Evolutionary conservation across 306 rosid genomes (phyloP), one percentile per base, ranked within the genome.

Genomic region (Cucurbita pepo): DNA sequence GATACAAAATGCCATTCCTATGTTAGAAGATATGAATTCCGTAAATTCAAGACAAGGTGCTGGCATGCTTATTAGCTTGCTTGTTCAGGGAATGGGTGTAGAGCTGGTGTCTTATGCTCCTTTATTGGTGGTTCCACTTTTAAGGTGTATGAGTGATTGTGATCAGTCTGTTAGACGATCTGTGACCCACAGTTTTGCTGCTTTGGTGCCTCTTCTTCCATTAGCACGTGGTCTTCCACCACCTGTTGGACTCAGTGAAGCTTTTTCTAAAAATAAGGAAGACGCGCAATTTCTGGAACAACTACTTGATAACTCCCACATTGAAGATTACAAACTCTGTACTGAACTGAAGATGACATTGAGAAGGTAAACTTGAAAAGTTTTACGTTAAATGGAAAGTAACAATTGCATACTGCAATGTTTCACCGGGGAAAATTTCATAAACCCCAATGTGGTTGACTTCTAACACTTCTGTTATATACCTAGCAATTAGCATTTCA

Each of bases 181-280:
- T 81, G 99, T 94, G 78, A 94, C 99, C 52, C 99, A 82, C 83
- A 91, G 99, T 87, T 94, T 94, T 91, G 99, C 99, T 69, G 90
- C 99, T 61, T 97, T 94, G 80, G 99, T 94, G 72, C 99, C 99
- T 66, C 85, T 94, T 80, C 97, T 94, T 83, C 99, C 99, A 78
- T 79, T 94, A 71, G 97, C 99, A 4, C 88, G 96, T 22, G 99
- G 99, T 78, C 88, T 94, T 81, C 96, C 97, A 69, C 92, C 89
- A 74, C 99, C 97, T 43, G 76, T 59, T 82, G 96, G 90, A 73
- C 75, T 90, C 47, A 85, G 87, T 66, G 91, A 89, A 76, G 85
- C 79, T 69, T 75, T 89, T 62, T 85, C 88, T 34, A 81, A 83
- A 76, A 91, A 80, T 67, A 80, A 87, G 56, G 99, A 91, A 71